phyloP scores from a whole-genome alignment of 2,329 filamentous ascomycete species.

The Cladosporium phlei region DNA sequence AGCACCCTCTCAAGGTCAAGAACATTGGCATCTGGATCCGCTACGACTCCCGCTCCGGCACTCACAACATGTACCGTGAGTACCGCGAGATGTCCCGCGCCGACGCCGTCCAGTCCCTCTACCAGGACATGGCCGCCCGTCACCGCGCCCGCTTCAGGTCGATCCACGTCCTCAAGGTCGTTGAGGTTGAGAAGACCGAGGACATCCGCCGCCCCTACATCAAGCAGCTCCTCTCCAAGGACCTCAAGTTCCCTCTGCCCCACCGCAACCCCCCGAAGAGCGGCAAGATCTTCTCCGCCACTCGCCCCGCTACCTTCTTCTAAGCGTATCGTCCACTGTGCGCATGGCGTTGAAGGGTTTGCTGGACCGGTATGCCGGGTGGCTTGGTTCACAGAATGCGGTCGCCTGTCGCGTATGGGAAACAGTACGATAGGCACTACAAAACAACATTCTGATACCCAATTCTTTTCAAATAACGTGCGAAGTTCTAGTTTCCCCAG shows the following conservation, averaged over 20 bases:
- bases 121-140: slow-evolving; percentile 99
- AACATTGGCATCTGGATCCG: slow-evolving; percentile 99
- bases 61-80: slow-evolving; percentile 99
- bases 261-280: slow-evolving; percentile 83
- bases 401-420: slow-evolving; percentile 11
- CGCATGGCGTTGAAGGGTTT: neutral
- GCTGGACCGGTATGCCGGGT: slow-evolving; percentile 12
- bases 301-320: slow-evolving; percentile 95
- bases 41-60: slow-evolving; percentile 99
- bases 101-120: slow-evolving; percentile 92
- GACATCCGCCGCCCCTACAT: slow-evolving; percentile 98
- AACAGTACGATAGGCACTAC: slow-evolving; percentile 13
- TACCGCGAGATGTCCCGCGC: slow-evolving; percentile 98
- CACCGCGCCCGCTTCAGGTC: slow-evolving; percentile 97
- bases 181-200: slow-evolving; percentile 91
- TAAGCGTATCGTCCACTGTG: slow-evolving; percentile 43
- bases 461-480: too few relatives aligned
- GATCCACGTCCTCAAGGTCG: slow-evolving; percentile 97
- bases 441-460: slow-evolving; percentile 8
- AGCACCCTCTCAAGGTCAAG: slow-evolving; percentile 99
- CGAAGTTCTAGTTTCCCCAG: neutral
- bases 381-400: slow-evolving; percentile 9
- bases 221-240: slow-evolving; percentile 94
- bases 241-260: slow-evolving; percentile 96
- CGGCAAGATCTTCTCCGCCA: slow-evolving; percentile 83